Conservation (phyloP, 345 rosid species). For the Brassica nigra region DNA sequence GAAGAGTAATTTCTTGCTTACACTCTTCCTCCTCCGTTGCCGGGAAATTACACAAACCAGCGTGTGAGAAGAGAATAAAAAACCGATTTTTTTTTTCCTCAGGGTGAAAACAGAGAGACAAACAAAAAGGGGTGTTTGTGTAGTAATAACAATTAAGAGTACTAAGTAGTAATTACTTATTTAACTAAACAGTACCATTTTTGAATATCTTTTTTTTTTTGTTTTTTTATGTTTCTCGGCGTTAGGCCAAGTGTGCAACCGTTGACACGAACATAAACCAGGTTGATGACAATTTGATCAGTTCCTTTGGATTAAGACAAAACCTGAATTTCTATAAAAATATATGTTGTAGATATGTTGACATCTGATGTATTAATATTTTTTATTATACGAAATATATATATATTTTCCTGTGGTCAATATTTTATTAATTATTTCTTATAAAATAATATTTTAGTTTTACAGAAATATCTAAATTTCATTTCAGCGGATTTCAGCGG, state of each 20-base stretch:
- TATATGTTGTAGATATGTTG: neutral
- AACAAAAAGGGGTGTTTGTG: slow-evolving; percentile 32
- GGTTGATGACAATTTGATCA: neutral
- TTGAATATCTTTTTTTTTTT: neutral
- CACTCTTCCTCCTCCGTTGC: slow-evolving; percentile 89
- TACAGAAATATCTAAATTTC: neutral
- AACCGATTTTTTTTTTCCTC: slow-evolving; percentile 12
- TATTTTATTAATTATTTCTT: neutral
- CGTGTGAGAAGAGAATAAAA: neutral
- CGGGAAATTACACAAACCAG: slow-evolving; percentile 57
- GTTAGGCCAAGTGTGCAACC: slow-evolving; percentile 10
- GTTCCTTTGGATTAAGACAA: neutral
- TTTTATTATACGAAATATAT: too few species aligned
- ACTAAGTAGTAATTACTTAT: neutral
- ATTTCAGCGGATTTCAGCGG: neutral
- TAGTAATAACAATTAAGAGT: slow-evolving; percentile 11
- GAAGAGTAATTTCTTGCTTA: slow-evolving; percentile 71
- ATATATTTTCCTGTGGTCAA: neutral
- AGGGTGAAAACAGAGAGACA: slow-evolving; percentile 11
- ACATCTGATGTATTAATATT: neutral
- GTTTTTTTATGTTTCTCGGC: neutral
- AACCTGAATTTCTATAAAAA: too few species aligned
- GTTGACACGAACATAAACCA: neutral
- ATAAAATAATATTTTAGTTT: too few species aligned
- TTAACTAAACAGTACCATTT: neutral